Percentiles rank a stretch among this genome's conserved stretches.
Evolutionary conservation across 108 stramenopile genomes (phyloP).

Genomic region (Skeletonema costatum): DNA sequence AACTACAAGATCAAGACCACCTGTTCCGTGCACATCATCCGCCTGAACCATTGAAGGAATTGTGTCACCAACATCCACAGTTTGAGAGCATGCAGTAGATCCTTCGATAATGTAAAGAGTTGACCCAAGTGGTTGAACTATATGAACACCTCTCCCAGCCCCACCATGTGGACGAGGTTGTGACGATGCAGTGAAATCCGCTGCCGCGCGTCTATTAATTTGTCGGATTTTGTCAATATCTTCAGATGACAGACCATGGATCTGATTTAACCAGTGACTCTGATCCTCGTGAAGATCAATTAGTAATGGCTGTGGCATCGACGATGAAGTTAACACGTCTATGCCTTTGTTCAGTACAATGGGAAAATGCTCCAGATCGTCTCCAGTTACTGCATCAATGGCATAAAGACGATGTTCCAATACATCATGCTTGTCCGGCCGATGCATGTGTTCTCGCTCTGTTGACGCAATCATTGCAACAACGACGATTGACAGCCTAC

Average conservation of each 20-base stretch:
- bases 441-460: slow-evolving; percentile 22
- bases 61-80: slow-evolving; percentile 66
- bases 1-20: slow-evolving; percentile 72
- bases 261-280: slow-evolving; percentile 53
- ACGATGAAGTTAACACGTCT: slow-evolving; percentile 31
- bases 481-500: slow-evolving; percentile 66
- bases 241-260: slow-evolving; percentile 42
- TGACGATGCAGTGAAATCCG: neutral
- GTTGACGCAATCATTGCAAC: slow-evolving; percentile 40
- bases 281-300: slow-evolving; percentile 79
- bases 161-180: slow-evolving; percentile 62
- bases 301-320: slow-evolving; percentile 63
- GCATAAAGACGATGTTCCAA: slow-evolving; percentile 62
- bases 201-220: slow-evolving; percentile 38
- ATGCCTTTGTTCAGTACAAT: slow-evolving; percentile 51
- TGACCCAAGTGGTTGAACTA: slow-evolving; percentile 71
- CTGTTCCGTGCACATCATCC: slow-evolving; percentile 86
- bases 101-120: slow-evolving; percentile 74
- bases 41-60: slow-evolving; percentile 77
- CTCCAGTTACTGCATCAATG: slow-evolving; percentile 65
- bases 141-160: slow-evolving; percentile 65
- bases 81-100: slow-evolving; percentile 75
- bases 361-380: slow-evolving; percentile 64
- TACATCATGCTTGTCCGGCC: slow-evolving; percentile 35
- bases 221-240: slow-evolving; percentile 23